Evolutionary conservation across 2,329 filamentous ascomycete genomes (phyloP).

Genomic region (Aspergillus puulaauensis): DNA sequence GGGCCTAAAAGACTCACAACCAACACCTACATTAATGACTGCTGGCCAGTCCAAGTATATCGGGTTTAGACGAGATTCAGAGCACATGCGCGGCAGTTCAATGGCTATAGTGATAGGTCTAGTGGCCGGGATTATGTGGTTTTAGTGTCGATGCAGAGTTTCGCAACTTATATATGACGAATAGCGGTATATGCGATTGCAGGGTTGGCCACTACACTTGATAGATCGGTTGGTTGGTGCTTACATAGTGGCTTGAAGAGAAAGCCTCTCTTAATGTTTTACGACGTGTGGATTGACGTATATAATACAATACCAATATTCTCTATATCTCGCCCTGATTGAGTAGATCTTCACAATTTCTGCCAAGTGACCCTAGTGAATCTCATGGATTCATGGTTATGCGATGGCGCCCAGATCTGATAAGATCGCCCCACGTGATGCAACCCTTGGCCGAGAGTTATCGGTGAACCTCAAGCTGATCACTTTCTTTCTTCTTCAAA

Average conservation of each 20-base stretch:
- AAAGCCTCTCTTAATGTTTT: conserved; percentile 4
- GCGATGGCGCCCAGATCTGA: neutral
- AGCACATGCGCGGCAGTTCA: conserved; percentile 33
- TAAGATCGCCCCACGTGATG: conserved; percentile 1
- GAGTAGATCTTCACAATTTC: neutral
- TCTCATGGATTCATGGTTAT: neutral
- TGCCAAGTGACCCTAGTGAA: neutral
- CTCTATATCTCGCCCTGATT: neutral
- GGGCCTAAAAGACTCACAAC: neutral
- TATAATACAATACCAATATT: conserved; percentile 6
- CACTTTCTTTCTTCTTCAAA: neutral
- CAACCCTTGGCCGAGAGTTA: neutral
- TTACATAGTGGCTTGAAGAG: neutral
- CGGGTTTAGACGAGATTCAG: conserved; percentile 24
- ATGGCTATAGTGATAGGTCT: conserved; percentile 40
- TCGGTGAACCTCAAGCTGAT: neutral
- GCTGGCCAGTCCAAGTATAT: conserved; percentile 25
- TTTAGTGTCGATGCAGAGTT: conserved; percentile 18
- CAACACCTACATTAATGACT: conserved; percentile 8
- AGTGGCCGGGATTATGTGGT: conserved; percentile 39
- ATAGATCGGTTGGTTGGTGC: neutral
- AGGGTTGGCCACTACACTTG: neutral
- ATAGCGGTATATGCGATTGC: neutral
- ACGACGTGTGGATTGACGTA: conserved; percentile 6
- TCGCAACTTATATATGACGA: neutral